These are phyloP conservation scores for Ormosia semicastrata DNA, from an alignment of 306 rosid species.

Conservation along the genomic window DNA sequence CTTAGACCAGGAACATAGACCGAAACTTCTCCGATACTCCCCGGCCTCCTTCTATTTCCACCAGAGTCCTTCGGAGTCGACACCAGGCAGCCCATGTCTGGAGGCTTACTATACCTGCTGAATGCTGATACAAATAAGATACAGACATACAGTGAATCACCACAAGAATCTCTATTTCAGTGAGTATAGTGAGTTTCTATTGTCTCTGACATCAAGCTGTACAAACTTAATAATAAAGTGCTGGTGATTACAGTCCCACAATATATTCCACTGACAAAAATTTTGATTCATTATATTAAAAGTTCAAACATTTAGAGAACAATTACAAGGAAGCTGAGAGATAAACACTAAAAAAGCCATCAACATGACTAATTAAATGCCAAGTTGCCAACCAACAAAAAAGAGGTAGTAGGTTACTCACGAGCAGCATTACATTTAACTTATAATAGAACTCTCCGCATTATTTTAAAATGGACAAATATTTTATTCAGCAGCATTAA, in stretches of 20 bases:
- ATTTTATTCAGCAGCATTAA: constrained; percentile 8
- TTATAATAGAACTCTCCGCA: constrained; percentile 48
- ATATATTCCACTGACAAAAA: constrained; percentile 22
- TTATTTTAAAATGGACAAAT: constrained; percentile 24
- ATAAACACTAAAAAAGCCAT: constrained; percentile 40
- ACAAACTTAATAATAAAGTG: constrained; percentile 16
- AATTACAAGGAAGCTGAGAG: constrained; percentile 45
- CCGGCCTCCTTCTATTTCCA: constrained; percentile 85
- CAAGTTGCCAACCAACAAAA: constrained; percentile 84
- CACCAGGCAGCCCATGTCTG: constrained; percentile 80
- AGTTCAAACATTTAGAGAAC: constrained; percentile 25
- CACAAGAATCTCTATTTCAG: constrained; percentile 17
- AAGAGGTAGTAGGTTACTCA: constrained; percentile 72
- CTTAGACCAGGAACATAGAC: constrained; percentile 95
- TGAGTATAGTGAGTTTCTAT: neutral
- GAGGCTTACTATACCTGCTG: constrained; percentile 41
- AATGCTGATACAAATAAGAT: constrained; percentile 30
- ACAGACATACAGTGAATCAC: constrained; percentile 37
- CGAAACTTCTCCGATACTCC: constrained; percentile 92
- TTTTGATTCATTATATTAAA: constrained; percentile 22
- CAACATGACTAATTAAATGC: constrained; percentile 52
- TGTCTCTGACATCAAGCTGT: constrained; percentile 4
- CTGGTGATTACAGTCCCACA: constrained; percentile 19
- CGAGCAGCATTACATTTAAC: constrained; percentile 57
- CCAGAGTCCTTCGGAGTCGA: constrained; percentile 76